Conservation (phyloP, 2,329 filamentous ascomycete genomes). For the Trichoderma brevicompactum region DNA sequence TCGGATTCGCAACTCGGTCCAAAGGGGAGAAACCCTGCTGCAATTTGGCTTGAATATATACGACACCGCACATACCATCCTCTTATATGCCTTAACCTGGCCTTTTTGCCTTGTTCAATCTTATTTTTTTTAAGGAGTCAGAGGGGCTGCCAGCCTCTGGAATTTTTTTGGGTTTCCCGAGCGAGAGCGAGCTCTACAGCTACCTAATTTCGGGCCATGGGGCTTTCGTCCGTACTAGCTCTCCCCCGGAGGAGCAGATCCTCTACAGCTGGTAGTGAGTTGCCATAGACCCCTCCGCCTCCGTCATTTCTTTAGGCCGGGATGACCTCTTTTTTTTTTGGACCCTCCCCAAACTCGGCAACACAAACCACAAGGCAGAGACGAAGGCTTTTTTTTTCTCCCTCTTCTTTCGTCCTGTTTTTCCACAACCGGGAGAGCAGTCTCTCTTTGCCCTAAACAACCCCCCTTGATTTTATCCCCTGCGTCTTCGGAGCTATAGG, state of each 20-base stretch:
- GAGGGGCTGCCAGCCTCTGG: slow-evolving; percentile 18
- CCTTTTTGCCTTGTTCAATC: not conserved
- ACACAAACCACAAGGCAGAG: not conserved
- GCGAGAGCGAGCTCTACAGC: slow-evolving; percentile 16
- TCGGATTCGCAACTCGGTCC: not conserved
- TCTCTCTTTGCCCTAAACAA: slow-evolving; percentile 3
- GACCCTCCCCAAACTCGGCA: slow-evolving; percentile 2
- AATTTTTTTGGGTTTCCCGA: slow-evolving; percentile 5
- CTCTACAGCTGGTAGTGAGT: slow-evolving; percentile 27
- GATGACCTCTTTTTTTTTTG: slow-evolving; percentile 11
- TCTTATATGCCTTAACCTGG: slow-evolving; percentile 1
- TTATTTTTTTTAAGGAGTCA: not conserved
- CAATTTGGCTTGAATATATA: not conserved
- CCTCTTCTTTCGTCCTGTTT: not conserved
- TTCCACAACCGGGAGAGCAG: slow-evolving; percentile 1
- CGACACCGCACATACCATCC: not conserved
- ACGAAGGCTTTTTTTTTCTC: not conserved
- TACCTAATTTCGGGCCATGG: slow-evolving; percentile 19
- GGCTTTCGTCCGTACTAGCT: slow-evolving; percentile 28
- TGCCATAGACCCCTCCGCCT: slow-evolving; percentile 19
- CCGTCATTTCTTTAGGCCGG: slow-evolving; percentile 18
- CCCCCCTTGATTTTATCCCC: slow-evolving; percentile 12
- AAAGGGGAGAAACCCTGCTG: not conserved
- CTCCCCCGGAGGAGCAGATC: slow-evolving; percentile 27
- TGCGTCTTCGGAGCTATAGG: not conserved